phyloP scores from a whole-genome alignment of 2,329 filamentous ascomycete genomes.

The Colletotrichum phormii region DNA sequence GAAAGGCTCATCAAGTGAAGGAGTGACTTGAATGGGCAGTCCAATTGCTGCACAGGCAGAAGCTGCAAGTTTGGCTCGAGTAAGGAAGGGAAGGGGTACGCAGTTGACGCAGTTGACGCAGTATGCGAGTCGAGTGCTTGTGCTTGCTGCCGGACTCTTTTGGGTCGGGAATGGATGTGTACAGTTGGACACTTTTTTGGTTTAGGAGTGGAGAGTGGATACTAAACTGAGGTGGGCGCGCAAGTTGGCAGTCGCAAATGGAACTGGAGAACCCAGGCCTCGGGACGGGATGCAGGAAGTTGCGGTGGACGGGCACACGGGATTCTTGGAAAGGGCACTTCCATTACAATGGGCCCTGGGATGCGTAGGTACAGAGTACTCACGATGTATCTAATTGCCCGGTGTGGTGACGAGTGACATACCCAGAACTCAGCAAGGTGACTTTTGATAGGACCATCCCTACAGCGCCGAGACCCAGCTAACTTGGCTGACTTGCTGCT shows the following conservation, averaged over 20 bases:
- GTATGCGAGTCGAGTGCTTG: constrained; percentile 16
- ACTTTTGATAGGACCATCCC: constrained; percentile 22
- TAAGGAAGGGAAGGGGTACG: neutral
- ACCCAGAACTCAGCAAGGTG: constrained; percentile 1
- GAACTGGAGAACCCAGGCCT: neutral
- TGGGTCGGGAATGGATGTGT: constrained; percentile 6
- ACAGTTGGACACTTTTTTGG: constrained; percentile 9
- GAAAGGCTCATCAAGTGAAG: constrained; percentile 24
- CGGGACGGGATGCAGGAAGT: neutral
- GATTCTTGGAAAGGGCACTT: neutral
- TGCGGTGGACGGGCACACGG: neutral
- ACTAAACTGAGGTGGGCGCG: too few relatives aligned
- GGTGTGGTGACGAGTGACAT: neutral
- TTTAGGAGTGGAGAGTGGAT: neutral
- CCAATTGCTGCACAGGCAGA: constrained; percentile 12
- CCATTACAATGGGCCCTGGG: neutral
- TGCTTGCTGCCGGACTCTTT: neutral
- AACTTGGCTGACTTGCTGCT: constrained; percentile 20
- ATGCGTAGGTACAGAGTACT: neutral
- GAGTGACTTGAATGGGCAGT: constrained; percentile 30
- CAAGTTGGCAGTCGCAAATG: neutral
- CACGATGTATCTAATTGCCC: neutral
- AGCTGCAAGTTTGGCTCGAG: constrained; percentile 30
- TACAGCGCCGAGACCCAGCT: constrained; percentile 19
- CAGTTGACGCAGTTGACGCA: neutral